Evolutionary conservation across 2,329 filamentous ascomycete species (phyloP), one percentile per base, ranked within the genome.

Genomic region (Emergomyces africanus): DNA sequence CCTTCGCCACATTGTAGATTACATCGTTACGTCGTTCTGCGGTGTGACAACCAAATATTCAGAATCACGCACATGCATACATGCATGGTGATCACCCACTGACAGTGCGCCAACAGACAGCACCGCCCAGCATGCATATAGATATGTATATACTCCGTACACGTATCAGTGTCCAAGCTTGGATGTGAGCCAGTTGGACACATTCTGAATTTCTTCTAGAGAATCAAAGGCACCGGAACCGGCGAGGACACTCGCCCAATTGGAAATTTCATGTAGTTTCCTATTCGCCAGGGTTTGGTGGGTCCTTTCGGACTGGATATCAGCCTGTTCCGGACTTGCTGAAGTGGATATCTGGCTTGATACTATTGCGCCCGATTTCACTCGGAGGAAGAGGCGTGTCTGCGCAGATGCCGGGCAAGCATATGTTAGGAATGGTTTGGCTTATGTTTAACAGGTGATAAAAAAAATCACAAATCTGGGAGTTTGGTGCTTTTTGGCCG

Each of bases 211-310:
- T 33, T 63, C 61, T 15, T 58, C 51, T 46, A 42, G 20, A 12
- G 49, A 58, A 33, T 46, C 54, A 30, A 60, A 60, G n/a, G 39
- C 54, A 42, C 41, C 58, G 44, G 57, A 54, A 53, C 42, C 49
- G 41, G 39, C 57, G 8, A 69, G 60, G 12, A 65, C 37, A 8
- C 48, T 30, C 28, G 46, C 46, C 73, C 76, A 79, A 53, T 74
- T 67, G 14, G 66, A 62, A 23, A 83, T 75, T 55, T 82, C 77
- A 58, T 82, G 79, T 20, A 83, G 62, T 20, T 75, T 76, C 50
- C 70, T 72, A 25, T 72, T 75, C 33, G 68, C 71, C 57, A 73
- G 66, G 46, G 60, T 61, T 37, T 70, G 59, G 57, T 72, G 69
- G 23, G 72, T 62, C 12, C 61, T 66, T 28, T 50, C 62, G n/a